Evolutionary conservation across 805 yeast genomes (phyloP).

Genomic region (Hanseniaspora thailandica): DNA sequence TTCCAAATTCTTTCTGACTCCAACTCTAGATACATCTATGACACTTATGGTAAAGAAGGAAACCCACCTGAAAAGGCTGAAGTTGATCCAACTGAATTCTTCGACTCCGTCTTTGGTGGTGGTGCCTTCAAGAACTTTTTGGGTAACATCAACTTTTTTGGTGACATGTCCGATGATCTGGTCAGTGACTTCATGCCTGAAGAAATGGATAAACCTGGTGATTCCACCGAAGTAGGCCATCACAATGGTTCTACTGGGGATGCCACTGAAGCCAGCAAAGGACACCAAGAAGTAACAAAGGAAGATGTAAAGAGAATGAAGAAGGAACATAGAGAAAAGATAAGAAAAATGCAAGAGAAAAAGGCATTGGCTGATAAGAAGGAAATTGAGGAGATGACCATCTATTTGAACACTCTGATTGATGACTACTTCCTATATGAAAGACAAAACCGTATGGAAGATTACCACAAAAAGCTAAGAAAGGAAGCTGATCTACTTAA

Average conservation of each 20-base stretch:
- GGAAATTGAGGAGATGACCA: conserved; percentile 41
- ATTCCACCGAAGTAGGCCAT: conserved; percentile 21
- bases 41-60: conserved; percentile 69
- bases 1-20: conserved; percentile 72
- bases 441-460: conserved; percentile 37
- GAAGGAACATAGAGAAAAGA: conserved; percentile 30
- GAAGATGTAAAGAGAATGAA: conserved; percentile 27
- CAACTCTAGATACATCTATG: conserved; percentile 59
- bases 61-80: conserved; percentile 61
- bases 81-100: conserved; percentile 78
- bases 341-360: conserved; percentile 39
- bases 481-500: conserved; percentile 70
- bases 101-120: conserved; percentile 75
- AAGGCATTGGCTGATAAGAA: conserved; percentile 39
- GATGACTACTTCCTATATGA: conserved; percentile 36
- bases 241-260: conserved; percentile 17
- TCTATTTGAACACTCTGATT: conserved; percentile 38
- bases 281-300: conserved; percentile 16
- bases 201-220: conserved; percentile 27
- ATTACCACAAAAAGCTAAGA: conserved; percentile 40
- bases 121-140: conserved; percentile 68
- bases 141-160: conserved; percentile 61
- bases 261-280: conserved; percentile 8
- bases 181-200: too few relatives aligned
- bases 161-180: conserved; percentile 48